phyloP scores from a whole-genome alignment of 2,329 filamentous ascomycete species.

The Pseudophaeomoniella oleicola region DNA sequence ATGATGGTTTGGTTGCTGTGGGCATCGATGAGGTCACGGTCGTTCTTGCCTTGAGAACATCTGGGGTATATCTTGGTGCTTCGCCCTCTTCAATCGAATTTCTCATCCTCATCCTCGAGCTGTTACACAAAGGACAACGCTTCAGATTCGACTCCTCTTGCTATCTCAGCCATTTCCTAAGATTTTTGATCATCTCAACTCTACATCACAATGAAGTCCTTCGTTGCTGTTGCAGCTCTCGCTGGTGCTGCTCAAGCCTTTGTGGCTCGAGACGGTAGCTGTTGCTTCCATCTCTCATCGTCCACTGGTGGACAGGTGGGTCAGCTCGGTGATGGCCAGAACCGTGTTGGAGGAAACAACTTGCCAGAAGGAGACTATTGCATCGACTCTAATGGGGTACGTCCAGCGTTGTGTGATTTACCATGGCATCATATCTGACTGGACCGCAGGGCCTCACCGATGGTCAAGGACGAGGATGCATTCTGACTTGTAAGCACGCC shows the following conservation, averaged over 20 bases:
- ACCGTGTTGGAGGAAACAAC: constrained; percentile 36
- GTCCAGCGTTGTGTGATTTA: too few species aligned
- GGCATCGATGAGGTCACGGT: not conserved
- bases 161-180: too few species aligned
- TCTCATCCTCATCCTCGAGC: too few species aligned
- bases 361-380: constrained; percentile 36
- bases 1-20: not conserved
- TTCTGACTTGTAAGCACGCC: constrained; percentile 40
- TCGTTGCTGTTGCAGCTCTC: constrained; percentile 23
- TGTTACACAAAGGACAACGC: too few species aligned
- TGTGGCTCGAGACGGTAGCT: constrained; percentile 22
- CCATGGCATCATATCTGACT: too few species aligned
- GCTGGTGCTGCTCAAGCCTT: constrained; percentile 27
- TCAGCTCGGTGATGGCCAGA: constrained; percentile 48
- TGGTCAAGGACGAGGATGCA: constrained; percentile 42
- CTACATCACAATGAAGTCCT: constrained; percentile 21
- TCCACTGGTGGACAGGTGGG: constrained; percentile 39
- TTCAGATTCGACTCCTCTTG: too few species aligned
- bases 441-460: constrained; percentile 44
- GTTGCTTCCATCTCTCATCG: constrained; percentile 40
- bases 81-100: too few species aligned
- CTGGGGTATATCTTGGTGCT: too few species aligned
- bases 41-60: constrained; percentile 6
- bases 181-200: not conserved
- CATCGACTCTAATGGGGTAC: constrained; percentile 36